These are phyloP conservation scores for Pleurotus djamor DNA, from an alignment of 768 basidiomycete genomes.

Conservation along the genomic window DNA sequence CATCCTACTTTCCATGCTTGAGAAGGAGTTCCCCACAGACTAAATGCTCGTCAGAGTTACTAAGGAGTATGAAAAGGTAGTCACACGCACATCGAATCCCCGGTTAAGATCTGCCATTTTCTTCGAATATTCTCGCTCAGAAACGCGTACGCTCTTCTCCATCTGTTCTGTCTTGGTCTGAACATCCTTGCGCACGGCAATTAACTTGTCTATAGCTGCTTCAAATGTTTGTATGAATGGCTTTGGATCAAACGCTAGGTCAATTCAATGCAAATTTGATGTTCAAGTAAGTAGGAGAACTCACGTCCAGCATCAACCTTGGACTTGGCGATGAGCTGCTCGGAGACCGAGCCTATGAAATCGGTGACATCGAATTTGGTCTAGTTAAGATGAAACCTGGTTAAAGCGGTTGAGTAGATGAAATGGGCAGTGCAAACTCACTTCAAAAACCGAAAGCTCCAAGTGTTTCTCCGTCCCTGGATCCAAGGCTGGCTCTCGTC, in stretches of 20 bases:
- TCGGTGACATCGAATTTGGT: slow-evolving; percentile 92
- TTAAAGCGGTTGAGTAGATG: background rate
- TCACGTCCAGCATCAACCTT: slow-evolving; percentile 80
- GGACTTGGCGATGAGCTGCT: slow-evolving; percentile 84
- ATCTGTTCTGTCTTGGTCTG: slow-evolving; percentile 88
- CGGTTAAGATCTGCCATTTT: slow-evolving; percentile 91
- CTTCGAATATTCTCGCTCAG: slow-evolving; percentile 93
- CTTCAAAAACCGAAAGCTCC: slow-evolving; percentile 52
- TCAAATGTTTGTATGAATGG: slow-evolving; percentile 94
- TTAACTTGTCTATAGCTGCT: slow-evolving; percentile 83
- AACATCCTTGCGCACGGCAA: slow-evolving; percentile 86
- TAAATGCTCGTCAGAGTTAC: slow-evolving; percentile 26
- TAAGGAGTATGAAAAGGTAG: slow-evolving; percentile 1
- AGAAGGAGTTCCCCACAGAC: slow-evolving; percentile 87
- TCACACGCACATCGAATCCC: slow-evolving; percentile 80
- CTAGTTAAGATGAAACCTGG: slow-evolving; percentile 28
- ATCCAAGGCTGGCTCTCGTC: background rate
- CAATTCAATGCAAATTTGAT: background rate
- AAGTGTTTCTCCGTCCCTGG: background rate
- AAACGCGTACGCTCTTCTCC: slow-evolving; percentile 85
- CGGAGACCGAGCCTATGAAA: slow-evolving; percentile 82
- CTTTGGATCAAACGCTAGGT: slow-evolving; percentile 86
- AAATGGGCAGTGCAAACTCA: slow-evolving; percentile 13
- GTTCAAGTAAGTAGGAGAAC: slow-evolving; percentile 12
- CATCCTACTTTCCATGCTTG: slow-evolving; percentile 88